These are phyloP conservation scores for Colletotrichum chlorophyti DNA, from an alignment of 2,329 filamentous ascomycete genomes.

Conservation along the genomic window DNA sequence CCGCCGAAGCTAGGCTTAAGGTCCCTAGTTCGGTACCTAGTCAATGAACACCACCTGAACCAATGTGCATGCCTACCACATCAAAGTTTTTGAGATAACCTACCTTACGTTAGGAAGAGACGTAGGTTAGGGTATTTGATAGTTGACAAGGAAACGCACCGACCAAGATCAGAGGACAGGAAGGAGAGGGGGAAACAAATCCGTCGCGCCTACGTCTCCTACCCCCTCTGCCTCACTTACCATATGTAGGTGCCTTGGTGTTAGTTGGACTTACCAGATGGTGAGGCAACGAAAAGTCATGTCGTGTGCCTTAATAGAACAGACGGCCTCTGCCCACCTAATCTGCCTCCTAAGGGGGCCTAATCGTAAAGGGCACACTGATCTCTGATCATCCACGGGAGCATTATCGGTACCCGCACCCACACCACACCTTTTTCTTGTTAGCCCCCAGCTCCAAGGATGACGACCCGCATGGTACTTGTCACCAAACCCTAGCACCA, in stretches of 20 bases:
- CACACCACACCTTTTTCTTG: slow-evolving; percentile 37
- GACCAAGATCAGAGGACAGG: not conserved
- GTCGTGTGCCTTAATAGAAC: slow-evolving; percentile 22
- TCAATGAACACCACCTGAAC: no score
- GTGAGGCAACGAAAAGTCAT: slow-evolving; percentile 10
- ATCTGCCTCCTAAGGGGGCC: no score
- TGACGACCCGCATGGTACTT: slow-evolving; percentile 40
- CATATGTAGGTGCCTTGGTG: not conserved
- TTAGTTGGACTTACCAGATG: not conserved
- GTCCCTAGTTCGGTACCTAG: no score
- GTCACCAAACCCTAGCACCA: slow-evolving; percentile 5
- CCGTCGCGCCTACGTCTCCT: no score
- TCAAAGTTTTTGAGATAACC: no score
- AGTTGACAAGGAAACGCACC: no score
- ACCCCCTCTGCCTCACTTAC: no score
- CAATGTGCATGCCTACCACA: no score
- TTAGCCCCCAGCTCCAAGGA: slow-evolving; percentile 34
- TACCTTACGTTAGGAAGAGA: no score
- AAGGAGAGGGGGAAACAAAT: not conserved
- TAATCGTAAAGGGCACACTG: slow-evolving; percentile 19
- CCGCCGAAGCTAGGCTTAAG: no score
- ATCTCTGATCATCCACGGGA: slow-evolving; percentile 26
- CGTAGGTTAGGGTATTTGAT: no score
- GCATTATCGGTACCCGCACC: slow-evolving; percentile 27
- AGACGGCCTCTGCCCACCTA: no score